Conservation (phyloP, 805 yeast genomes). For the Pichia insulana region DNA sequence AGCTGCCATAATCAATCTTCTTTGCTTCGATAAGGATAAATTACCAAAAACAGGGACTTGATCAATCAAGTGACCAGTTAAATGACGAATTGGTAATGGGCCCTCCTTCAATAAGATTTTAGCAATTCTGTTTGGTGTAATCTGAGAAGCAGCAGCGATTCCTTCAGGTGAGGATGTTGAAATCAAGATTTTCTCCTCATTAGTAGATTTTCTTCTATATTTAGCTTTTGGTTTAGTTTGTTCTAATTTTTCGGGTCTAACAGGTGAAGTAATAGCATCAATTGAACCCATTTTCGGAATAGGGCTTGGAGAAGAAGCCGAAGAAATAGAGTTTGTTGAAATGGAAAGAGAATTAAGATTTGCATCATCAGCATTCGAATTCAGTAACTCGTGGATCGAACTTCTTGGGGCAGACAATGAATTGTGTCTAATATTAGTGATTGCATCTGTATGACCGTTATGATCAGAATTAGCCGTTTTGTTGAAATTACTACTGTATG, state of each 20-base stretch:
- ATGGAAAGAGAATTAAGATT: neutral
- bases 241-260: neutral
- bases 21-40: slow-evolving; percentile 76
- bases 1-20: slow-evolving; percentile 83
- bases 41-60: slow-evolving; percentile 76
- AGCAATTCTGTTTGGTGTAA: slow-evolving; percentile 73
- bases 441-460: neutral
- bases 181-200: slow-evolving; percentile 28
- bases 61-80: slow-evolving; percentile 65
- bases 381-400: neutral
- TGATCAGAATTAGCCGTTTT: too few species aligned
- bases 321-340: neutral
- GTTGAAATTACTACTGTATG: too few species aligned
- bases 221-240: slow-evolving; percentile 1
- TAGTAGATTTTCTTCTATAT: slow-evolving; percentile 6
- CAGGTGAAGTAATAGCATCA: neutral
- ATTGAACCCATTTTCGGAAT: neutral
- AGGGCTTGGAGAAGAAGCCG: neutral
- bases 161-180: slow-evolving; percentile 85
- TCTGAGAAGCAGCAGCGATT: slow-evolving; percentile 75
- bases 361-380: neutral
- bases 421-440: neutral
- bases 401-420: neutral
- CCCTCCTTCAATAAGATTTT: slow-evolving; percentile 63
- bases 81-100: slow-evolving; percentile 84